Evolutionary conservation across 2,329 filamentous ascomycete species (phyloP).

Genomic region (Talaromyces sp.): DNA sequence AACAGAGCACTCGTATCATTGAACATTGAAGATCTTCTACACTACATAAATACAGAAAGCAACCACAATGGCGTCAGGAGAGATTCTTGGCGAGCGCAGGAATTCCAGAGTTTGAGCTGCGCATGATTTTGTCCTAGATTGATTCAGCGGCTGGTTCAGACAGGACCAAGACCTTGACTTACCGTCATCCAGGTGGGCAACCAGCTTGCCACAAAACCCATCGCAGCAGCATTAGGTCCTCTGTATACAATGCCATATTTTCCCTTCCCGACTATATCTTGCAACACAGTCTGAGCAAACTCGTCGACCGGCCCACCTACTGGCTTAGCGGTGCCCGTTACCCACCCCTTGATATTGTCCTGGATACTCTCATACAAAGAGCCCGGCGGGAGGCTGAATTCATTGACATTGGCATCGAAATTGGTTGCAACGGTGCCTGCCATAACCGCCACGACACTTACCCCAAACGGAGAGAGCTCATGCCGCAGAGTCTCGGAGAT

Average conservation of each 20-base stretch:
- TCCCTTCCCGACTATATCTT: conserved; percentile 17
- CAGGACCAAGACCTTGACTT: neutral
- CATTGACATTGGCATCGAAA: neutral
- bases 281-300: conserved; percentile 16
- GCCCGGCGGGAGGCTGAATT: conserved; percentile 3
- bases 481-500: conserved; percentile 8
- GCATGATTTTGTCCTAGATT: neutral
- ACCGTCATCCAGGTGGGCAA: conserved; percentile 19
- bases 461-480: conserved; percentile 11
- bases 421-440: neutral
- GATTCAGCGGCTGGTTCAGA: neutral
- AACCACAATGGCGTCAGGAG: neutral
- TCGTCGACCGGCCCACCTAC: conserved; percentile 15
- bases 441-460: conserved; percentile 11
- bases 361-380: conserved; percentile 14
- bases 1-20: neutral
- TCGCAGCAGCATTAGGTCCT: conserved; percentile 10
- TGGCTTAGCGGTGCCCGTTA: conserved; percentile 12
- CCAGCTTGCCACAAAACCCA: conserved; percentile 13
- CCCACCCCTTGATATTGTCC: conserved; percentile 18
- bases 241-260: conserved; percentile 14
- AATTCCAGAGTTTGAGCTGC: neutral
- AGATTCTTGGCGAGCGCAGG: neutral
- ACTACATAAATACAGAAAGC: neutral
- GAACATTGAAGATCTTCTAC: neutral